These are phyloP conservation scores for Oryza meyeriana DNA, from an alignment of 176 grass and related monocot genomes.

Conservation along the genomic window DNA sequence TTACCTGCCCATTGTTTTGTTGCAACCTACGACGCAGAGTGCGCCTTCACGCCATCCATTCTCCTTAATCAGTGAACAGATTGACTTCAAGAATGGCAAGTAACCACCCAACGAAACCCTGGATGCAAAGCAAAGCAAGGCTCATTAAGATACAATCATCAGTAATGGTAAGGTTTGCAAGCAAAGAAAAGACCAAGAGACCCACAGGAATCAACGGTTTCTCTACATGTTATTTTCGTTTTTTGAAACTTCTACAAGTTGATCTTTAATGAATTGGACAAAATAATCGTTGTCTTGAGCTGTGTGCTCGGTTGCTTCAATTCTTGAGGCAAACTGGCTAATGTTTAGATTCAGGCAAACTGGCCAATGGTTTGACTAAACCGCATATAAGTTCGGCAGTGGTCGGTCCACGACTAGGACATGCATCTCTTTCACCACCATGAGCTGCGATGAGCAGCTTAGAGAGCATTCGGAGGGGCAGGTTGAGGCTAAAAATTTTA, in stretches of 20 bases:
- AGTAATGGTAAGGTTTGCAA: background rate
- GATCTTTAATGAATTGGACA: background rate
- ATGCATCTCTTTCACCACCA: conserved; percentile 24
- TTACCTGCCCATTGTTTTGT: background rate
- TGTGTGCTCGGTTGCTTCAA: background rate
- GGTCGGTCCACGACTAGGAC: conserved; percentile 19
- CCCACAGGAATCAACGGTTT: background rate
- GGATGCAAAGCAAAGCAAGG: background rate
- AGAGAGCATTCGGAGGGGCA: too few species aligned
- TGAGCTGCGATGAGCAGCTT: background rate
- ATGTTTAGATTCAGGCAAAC: background rate
- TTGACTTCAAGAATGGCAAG: background rate
- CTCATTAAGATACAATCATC: background rate
- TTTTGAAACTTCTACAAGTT: background rate
- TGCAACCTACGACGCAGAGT: background rate
- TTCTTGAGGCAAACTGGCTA: background rate
- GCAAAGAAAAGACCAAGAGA: background rate
- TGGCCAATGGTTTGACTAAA: background rate
- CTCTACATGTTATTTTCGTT: background rate
- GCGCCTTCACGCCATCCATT: background rate
- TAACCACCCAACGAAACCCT: background rate
- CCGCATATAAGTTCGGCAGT: background rate
- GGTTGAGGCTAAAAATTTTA: too few species aligned
- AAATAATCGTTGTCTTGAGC: conserved; percentile 12
- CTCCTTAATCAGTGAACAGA: background rate